Conservation (phyloP, 176 grass and related monocot species). For the Oropetium thomaeum region DNA sequence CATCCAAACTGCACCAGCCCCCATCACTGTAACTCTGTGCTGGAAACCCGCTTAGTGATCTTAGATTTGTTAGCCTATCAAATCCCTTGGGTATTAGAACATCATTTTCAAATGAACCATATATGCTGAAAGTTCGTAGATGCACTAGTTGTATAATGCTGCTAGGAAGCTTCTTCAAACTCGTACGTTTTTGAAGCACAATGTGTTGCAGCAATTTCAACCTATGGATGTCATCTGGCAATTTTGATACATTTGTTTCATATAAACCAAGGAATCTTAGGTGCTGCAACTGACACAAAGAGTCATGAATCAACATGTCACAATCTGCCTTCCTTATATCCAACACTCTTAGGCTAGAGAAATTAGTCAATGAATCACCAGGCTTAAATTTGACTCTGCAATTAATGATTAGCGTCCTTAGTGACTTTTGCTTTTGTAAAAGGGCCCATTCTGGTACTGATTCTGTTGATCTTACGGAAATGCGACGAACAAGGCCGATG, state of each 20-base stretch:
- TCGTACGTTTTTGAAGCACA: accelerated
- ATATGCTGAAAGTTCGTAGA: background rate
- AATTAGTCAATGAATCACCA: background rate
- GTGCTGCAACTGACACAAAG: constrained; percentile 2
- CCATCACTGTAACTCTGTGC: background rate
- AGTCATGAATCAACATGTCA: background rate
- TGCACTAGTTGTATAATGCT: background rate
- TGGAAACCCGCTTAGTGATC: background rate
- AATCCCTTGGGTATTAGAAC: background rate
- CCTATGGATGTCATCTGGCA: background rate
- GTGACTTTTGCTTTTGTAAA: background rate
- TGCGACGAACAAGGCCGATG: background rate
- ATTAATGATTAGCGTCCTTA: constrained; percentile 27
- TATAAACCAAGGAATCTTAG: constrained; percentile 1
- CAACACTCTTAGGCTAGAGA: background rate
- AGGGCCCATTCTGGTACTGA: background rate
- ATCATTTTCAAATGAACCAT: background rate
- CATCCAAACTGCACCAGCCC: background rate
- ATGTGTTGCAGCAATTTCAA: constrained; percentile 20
- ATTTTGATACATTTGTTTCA: background rate
- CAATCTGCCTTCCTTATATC: background rate
- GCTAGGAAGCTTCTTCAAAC: background rate
- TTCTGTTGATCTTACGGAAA: background rate
- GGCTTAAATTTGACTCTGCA: background rate
- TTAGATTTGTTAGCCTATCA: background rate